Conservation (phyloP, 345 rosid genomes). For the Euphorbia peplus region DNA sequence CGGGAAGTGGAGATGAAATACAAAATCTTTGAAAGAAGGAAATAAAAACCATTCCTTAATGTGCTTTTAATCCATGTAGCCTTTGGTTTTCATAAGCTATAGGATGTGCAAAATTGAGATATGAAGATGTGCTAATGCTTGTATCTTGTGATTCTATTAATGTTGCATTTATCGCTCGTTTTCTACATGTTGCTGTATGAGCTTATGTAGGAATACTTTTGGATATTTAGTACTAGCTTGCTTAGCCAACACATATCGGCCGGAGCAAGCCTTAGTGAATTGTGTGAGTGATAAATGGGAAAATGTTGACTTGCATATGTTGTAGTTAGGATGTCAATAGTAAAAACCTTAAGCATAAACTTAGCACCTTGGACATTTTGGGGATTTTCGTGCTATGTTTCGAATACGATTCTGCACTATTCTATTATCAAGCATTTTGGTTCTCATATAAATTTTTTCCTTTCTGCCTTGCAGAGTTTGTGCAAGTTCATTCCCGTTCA, state of each 20-base stretch:
- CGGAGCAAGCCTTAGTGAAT: too few relatives aligned
- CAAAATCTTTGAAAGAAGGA: neutral
- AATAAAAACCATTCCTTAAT: neutral
- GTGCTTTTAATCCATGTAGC: neutral
- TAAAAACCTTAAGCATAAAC: neutral
- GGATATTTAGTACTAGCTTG: neutral
- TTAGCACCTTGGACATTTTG: neutral
- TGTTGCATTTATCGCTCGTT: neutral
- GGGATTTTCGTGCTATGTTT: neutral
- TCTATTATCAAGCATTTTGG: neutral
- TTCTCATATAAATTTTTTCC: neutral
- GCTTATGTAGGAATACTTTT: neutral
- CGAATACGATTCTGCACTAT: neutral
- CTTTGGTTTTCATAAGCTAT: neutral
- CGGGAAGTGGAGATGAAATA: neutral
- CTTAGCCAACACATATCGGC: neutral
- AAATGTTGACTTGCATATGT: neutral
- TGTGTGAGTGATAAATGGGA: neutral
- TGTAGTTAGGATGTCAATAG: neutral
- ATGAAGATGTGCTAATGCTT: neutral
- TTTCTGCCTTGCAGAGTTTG: slow-evolving; percentile 65
- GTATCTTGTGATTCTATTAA: neutral
- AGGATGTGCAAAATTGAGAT: neutral
- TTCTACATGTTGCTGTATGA: neutral
- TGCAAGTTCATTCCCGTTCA: slow-evolving; percentile 72